A percentile compares a stretch with the other conserved stretches of the same genome.
Evolutionary conservation across 225 moss, liverwort and hornwort species (phyloP).

Genomic region (Bryum argenteum): DNA sequence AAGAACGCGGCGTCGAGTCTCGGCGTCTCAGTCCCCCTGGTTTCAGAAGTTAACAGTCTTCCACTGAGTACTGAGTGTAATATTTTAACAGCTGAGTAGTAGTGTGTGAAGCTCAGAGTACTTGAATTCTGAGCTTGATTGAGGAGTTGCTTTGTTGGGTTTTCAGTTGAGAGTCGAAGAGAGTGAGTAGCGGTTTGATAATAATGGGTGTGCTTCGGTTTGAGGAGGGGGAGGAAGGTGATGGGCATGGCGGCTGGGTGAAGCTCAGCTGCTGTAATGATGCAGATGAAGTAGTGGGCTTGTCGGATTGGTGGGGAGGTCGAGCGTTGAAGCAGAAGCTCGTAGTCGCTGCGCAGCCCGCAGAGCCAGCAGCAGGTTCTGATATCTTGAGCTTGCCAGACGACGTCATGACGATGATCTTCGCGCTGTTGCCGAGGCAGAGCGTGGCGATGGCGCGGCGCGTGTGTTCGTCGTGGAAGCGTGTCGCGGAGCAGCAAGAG

Average conservation of each 20-base stretch:
- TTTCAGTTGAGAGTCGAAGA: too few species aligned
- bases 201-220: constrained; percentile 32
- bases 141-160: too few species aligned
- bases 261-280: constrained; percentile 18
- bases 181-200: neutral
- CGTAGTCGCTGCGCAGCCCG: neutral
- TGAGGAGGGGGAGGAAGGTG: constrained; percentile 6
- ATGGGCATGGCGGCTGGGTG: constrained; percentile 7
- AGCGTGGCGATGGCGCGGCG: constrained; percentile 41
- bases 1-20: constrained; percentile 29
- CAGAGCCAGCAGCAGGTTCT: constrained; percentile 16
- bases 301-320: constrained; percentile 44
- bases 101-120: too few species aligned
- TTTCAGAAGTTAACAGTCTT: neutral
- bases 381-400: constrained; percentile 46
- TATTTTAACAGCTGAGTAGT: neutral
- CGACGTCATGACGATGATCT: constrained; percentile 49
- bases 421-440: constrained; percentile 46
- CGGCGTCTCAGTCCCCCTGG: neutral
- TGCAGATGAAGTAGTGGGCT: constrained; percentile 23
- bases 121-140: too few species aligned
- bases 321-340: constrained; percentile 29
- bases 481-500: constrained; percentile 47
- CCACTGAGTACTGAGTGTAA: neutral
- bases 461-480: constrained; percentile 60